Percentiles rank a stretch among this genome's conserved stretches.
Conservation (phyloP, 179 eudicot genomes). For the Vitellaria paradoxa region DNA sequence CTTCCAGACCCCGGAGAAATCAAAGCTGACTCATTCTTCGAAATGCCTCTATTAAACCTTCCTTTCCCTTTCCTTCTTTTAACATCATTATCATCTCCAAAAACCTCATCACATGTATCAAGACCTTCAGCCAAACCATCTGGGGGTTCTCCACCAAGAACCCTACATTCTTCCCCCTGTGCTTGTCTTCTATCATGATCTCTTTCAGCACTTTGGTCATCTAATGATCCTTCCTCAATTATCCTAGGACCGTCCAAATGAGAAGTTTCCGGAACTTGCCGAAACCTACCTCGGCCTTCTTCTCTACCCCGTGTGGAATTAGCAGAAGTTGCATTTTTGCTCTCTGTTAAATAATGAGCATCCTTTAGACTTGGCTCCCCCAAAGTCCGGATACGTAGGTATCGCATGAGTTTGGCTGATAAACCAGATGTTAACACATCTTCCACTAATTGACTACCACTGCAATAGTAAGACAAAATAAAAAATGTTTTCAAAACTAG, state of each 20-base stretch:
- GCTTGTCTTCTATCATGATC: constrained; percentile 44
- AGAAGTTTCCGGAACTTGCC: constrained; percentile 53
- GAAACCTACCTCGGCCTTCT: constrained; percentile 58
- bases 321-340: constrained; percentile 38
- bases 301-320: constrained; percentile 54
- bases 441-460: constrained; percentile 88
- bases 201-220: constrained; percentile 42
- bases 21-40: constrained; percentile 55
- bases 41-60: constrained; percentile 41
- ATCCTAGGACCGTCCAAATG: constrained; percentile 52
- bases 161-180: constrained; percentile 45
- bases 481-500: neutral
- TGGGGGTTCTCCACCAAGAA: constrained; percentile 35
- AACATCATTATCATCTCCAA: constrained; percentile 40
- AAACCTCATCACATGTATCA: constrained; percentile 34
- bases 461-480: constrained; percentile 33
- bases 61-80: constrained; percentile 58
- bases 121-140: constrained; percentile 40
- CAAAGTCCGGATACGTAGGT: constrained; percentile 67
- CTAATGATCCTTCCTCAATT: constrained; percentile 44
- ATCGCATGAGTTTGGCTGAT: constrained; percentile 89
- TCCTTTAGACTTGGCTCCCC: constrained; percentile 75
- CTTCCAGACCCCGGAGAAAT: constrained; percentile 68
- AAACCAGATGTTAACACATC: constrained; percentile 89
- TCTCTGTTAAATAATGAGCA: constrained; percentile 38